Base-by-base conservation (phyloP, 768 basidiomycete genomes). In the Tulasnella sp. region DNA sequence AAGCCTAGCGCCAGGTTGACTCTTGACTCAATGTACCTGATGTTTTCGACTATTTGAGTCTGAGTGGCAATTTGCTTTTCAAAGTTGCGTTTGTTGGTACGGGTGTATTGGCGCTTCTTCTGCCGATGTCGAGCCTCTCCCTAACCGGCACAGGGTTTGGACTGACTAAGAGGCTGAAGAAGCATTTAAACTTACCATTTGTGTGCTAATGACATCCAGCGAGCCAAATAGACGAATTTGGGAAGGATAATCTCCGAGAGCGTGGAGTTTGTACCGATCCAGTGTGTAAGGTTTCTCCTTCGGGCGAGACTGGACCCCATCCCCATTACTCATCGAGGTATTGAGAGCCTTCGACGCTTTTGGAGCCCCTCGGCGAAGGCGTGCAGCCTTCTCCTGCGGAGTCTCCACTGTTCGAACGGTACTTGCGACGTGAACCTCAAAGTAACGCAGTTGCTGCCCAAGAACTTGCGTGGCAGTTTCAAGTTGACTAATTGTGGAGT, bases 361-460 rank as follows among this genome's bases (percentile, higher is more conserved):
- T 11, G n/a, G 16, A 7, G 39, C 72, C 17, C 32, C 22, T 40
- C n/a, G n/a, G 8, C 72, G 44, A 17, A 26, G n/a, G 5, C 59
- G n/a, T 16, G 65, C 72, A 11, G 17, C 40, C 6, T 40, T 35
- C 22, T 73, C 72, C 12, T 34, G 17, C 17, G 52, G 73, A 11
- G 72, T 67, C 36, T 74, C 74, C 0, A 66, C 6, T 5, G 74
- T 74, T 26, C 64, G 6, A 36, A 74, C 74, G 3, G 63, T 35
- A 14, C 11, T 37, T 8, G 62, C 62, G 3, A 37, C 36, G 2
- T 34, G 29, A 29, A 6, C 36, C 1, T 16, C 62, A 64, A 74
- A 74, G 17, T 32, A 29, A 5, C 74, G 72, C 22, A 73, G 35
- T 8, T 29, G 40, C 32, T 40, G 32, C 16, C 72, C 72, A 17